phyloP scores from a whole-genome alignment of 352 stramenopile genomes.

The Globisporangium heterothallicum region DNA sequence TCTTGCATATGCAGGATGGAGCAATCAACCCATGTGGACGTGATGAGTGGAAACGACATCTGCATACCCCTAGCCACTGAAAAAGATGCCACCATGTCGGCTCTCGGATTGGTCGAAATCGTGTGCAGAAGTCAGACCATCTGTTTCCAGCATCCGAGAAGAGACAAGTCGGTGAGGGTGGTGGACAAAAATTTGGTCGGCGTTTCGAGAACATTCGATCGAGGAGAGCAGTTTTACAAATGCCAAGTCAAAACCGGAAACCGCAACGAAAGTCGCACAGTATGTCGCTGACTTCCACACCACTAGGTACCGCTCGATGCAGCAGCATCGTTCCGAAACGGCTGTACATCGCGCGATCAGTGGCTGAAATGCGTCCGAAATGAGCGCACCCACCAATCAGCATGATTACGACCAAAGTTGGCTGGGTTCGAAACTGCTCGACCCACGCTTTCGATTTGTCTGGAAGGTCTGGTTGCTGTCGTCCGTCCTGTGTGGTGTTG shows the following conservation, averaged over 20 bases:
- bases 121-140: no score
- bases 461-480: constrained; percentile 7
- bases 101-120: constrained; percentile 23
- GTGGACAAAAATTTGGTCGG: background rate
- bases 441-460: constrained; percentile 2
- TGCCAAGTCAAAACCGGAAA: constrained; percentile 9
- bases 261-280: no score
- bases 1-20: no score
- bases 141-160: no score
- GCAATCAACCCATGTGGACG: no score
- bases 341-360: background rate
- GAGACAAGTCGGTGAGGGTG: no score
- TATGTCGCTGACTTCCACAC: no score
- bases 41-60: no score
- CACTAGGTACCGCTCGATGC: background rate
- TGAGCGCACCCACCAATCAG: constrained; percentile 1
- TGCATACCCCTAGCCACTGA: no score
- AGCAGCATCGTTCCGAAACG: background rate
- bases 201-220: constrained; percentile 25
- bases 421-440: background rate
- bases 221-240: constrained; percentile 10
- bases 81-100: no score
- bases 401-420: constrained; percentile 8
- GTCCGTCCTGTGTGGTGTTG: background rate
- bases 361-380: constrained; percentile 2